Base-by-base conservation (phyloP, 805 yeast genomes). In the Alloascoidea africana region DNA sequence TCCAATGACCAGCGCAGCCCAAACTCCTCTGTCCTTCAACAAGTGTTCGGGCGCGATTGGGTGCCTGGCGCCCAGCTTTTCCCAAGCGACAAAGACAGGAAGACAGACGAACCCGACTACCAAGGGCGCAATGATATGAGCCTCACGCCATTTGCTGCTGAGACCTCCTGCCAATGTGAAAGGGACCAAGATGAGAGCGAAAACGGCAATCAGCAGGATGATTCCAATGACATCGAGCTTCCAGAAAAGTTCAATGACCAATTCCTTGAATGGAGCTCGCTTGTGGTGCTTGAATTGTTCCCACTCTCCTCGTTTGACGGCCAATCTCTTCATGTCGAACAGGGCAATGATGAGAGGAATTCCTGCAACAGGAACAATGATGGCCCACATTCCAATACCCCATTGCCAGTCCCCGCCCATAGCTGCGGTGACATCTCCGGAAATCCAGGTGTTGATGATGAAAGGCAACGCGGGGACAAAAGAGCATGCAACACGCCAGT, bases 361-460 rank as follows among this genome's bases (percentile, higher is more conserved):
- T 45, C 76, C 60, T 3, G 73, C 51, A 30, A 76, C 58, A 27
- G 87, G 87, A 64, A 74, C 70, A 44, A 80, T 76, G 46, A 76
- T 74, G 1, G 86, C 85, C 81, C 81, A 80, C 70, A 80, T 78
- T 32, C 78, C 86, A 46, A 78, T 71, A 48, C 77, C 78, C 87
- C 87, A 80, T 8, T 73, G 63, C 77, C 84, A 76, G 4, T 43
- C 36, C 4, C 34, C 40, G 14, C 45, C 47, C 17, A 54, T 38
- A 2, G 45, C 49, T 1, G 42, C 27, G 18, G 54, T 47, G 36
- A 81, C 61, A 46, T 74, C 60, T 50, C 85, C 89, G 18, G 76
- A 57, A 40, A 79, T 65, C 91, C 91, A 82, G 13, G 89, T 76
- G 56, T 77, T 81, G 55, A 82, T 74, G 47, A 81, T 70, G 47